These are phyloP conservation scores for Hypoxylon sp. DNA, from an alignment of 2,329 filamentous ascomycete species.

Conservation along the genomic window DNA sequence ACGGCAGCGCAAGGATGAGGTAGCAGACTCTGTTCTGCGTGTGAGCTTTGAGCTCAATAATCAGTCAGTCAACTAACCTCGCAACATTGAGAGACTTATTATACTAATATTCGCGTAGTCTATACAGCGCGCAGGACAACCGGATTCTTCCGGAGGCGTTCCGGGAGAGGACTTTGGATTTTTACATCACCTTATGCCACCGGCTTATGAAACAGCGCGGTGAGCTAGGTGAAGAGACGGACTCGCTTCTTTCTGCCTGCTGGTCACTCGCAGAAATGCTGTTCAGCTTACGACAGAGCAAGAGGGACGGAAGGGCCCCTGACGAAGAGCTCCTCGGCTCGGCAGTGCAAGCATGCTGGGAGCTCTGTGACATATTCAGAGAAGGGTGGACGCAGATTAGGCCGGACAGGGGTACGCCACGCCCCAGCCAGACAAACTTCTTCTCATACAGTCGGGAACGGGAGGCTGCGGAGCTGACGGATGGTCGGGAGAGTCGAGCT, in stretches of 20 bases:
- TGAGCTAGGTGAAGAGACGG: constrained; percentile 82
- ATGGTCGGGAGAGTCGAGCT: constrained; percentile 62
- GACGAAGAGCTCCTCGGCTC: constrained; percentile 89
- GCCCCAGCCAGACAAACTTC: constrained; percentile 83
- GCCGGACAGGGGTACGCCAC: constrained; percentile 86
- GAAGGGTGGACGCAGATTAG: constrained; percentile 92
- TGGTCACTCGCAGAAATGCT: constrained; percentile 95
- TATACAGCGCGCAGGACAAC: constrained; percentile 90
- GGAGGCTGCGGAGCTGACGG: constrained; percentile 50
- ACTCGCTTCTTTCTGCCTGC: constrained; percentile 85
- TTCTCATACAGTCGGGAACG: constrained; percentile 63
- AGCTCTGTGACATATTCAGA: constrained; percentile 91
- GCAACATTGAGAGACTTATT: constrained; percentile 1
- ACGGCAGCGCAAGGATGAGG: constrained; percentile 80
- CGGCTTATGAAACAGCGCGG: constrained; percentile 94
- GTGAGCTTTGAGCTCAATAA: constrained; percentile 97
- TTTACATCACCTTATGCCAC: constrained; percentile 94
- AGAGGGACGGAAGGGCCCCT: constrained; percentile 75
- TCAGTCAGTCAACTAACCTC: constrained; percentile 65
- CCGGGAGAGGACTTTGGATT: constrained; percentile 89
- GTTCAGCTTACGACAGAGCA: constrained; percentile 88
- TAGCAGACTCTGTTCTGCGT: constrained; percentile 85
- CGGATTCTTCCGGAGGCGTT: constrained; percentile 86
- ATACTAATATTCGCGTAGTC: constrained; percentile 55
- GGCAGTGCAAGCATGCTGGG: constrained; percentile 93